Evolutionary conservation across 2,329 filamentous ascomycete species (phyloP), one percentile per base, ranked within the genome.

Genomic region (Aspergillus persii): DNA sequence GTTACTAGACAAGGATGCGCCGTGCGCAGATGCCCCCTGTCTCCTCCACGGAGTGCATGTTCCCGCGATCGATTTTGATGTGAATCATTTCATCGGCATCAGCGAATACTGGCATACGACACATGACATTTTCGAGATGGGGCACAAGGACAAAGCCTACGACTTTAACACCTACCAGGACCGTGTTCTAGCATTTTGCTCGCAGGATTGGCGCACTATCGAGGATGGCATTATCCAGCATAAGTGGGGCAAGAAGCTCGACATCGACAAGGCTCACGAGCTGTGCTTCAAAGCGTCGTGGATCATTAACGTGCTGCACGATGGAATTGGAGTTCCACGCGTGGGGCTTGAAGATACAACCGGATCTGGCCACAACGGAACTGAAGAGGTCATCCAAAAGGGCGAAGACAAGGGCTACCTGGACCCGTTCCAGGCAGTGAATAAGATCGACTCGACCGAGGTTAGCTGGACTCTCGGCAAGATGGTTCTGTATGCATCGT

Each of bases 41-140:
- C 80, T 99, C 36, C 81, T 99, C 44, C 91, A 97, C 67, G 93
- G 95, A 0, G 87, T 94, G 63, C 92, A 98, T 71, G 92, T 95
- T 1, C 95, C 95, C 1, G 91, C 92, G 3, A 97, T 99, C 64
- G 95, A 99, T 73, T 99, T 98, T 70, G 89, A 95, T 62, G 88
- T 98, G 39, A 99, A 99, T 69, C 96, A 97, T 74, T 99, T 99
- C 69, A 89, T 99, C 30, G 95, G 95, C 9, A 94, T 99, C 3
- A 98, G 94, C 1, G 95, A 99, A 72, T 99, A 96, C 76, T 99
- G 95, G 94, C 95, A 99, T 74, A 96, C 94, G 0, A 99, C 95
- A 0, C 95, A 99, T 68, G 92, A 95, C 56, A 89, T 98, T 2
- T 98, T 99, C 68, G 85, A 89, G 60, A 85, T 86, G 80, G 87